Conservation (phyloP, 208 protist genomes). For the Trichomonas tenax region DNA sequence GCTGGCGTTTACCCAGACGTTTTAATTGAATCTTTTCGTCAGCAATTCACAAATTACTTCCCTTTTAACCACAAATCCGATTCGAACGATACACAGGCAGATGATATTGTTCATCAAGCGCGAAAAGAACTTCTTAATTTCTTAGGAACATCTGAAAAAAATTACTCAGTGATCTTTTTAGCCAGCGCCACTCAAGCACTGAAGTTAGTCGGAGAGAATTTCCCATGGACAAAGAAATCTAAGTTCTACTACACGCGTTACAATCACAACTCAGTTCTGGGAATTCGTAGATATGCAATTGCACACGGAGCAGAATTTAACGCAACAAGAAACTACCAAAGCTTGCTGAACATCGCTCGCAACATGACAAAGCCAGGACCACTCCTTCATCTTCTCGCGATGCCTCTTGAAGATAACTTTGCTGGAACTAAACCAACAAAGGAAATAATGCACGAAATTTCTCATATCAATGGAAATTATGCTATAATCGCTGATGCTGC, state of each 20-base stretch:
- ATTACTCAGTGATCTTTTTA: constrained; percentile 20
- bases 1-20: background rate
- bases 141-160: background rate
- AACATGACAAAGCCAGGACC: background rate
- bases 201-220: constrained; percentile 21
- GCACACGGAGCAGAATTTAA: constrained; percentile 11
- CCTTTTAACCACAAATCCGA: background rate
- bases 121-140: background rate
- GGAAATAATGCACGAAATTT: background rate
- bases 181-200: constrained; percentile 23
- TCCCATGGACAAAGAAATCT: background rate
- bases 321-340: background rate
- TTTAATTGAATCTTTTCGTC: background rate
- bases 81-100: background rate
- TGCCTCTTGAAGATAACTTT: constrained; percentile 27
- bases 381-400: background rate
- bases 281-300: constrained; percentile 15
- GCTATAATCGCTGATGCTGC: constrained; percentile 6
- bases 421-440: background rate
- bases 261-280: constrained; percentile 28
- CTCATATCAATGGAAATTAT: background rate
- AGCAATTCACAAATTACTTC: background rate
- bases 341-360: background rate
- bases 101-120: background rate
- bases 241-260: constrained; percentile 13